Evolutionary conservation across 345 rosid genomes (phyloP), one percentile per base, ranked within the genome.

Genomic region (Sonneratia alba): DNA sequence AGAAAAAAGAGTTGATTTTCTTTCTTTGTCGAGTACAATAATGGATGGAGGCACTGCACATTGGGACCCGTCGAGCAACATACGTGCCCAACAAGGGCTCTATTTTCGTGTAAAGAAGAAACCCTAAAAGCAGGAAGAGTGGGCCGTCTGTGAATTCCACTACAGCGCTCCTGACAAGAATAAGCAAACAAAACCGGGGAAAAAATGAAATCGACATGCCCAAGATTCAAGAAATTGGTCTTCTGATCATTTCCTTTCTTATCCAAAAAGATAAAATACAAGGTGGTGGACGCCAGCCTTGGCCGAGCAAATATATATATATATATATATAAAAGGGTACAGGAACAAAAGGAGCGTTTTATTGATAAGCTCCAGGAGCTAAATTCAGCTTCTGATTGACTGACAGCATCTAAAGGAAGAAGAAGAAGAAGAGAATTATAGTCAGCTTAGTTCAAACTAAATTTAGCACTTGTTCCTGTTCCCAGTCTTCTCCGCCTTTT

Each of bases 381-480:
- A 57, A 70, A 70, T 70, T 70, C 66, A 70, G 73, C 73, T 57
- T 70, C 66, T 27, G 18, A 34, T 27, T 34, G 64, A 59, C 64
- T 24, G 24, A 59, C 72, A 36, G 36, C 9, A 61, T 36, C 12
- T 49, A 53, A 74, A 59, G 15, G 37, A 45, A 32, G 34, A 40
- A 71, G 4, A 21, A 66, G 53, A 43, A 67, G 68, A 72, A 48
- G 34, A 70, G 49, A 49, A 66, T 62, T 62, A 65, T 36, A 32
- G 70, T 72, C 75, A 72, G 63, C 75, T 65, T 65, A 62, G 47
- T 55, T 63, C 1, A 32, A 57, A 77, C 82, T 75, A 70, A 85
- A 83, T 85, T 83, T 84, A 83, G 81, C 88, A 80, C 79, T 73
- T 88, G 89, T 85, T 85, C 89, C 84, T 75, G 84, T 59, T 70